These are phyloP conservation scores for Hortiboletus rubellus DNA, from an alignment of 1,284 basidiomycete genomes.

Conservation along the genomic window DNA sequence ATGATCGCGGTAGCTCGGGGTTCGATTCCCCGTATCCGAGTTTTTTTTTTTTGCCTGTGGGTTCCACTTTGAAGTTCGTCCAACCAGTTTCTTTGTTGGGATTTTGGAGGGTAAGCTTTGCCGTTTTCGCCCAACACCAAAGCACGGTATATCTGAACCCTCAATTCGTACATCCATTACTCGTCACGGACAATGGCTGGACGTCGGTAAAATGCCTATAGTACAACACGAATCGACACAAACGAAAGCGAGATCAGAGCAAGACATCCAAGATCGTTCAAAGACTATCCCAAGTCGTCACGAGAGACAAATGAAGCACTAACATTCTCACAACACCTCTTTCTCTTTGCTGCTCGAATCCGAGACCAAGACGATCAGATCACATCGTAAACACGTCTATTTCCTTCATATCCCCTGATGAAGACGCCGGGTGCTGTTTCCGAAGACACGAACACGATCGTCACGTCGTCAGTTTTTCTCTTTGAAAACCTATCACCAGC, in stretches of 20 bases:
- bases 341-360: neutral
- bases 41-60: conserved; percentile 13
- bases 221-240: too few species aligned
- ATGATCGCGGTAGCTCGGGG: conserved; percentile 53
- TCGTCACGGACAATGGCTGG: too few species aligned
- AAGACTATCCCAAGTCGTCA: neutral
- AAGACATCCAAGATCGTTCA: neutral
- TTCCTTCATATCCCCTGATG: conserved; percentile 33
- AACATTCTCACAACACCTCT: neutral
- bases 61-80: too few species aligned
- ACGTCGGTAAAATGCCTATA: too few species aligned
- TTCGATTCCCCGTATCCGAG: conserved; percentile 61
- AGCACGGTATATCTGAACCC: too few species aligned
- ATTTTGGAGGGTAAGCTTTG: too few species aligned
- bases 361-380: conserved; percentile 17
- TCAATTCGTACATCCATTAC: too few species aligned
- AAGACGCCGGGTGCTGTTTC: conserved; percentile 23
- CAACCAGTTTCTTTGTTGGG: too few species aligned
- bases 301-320: too few species aligned
- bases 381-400: conserved; percentile 35
- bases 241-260: too few species aligned
- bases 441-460: neutral
- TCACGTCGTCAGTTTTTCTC: neutral
- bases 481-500: neutral
- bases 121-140: too few species aligned